Percentiles rank a stretch among this genome's conserved stretches.
These are phyloP conservation scores for Candida multigemmis DNA, from an alignment of 805 yeast genomes.

Conservation along the genomic window DNA sequence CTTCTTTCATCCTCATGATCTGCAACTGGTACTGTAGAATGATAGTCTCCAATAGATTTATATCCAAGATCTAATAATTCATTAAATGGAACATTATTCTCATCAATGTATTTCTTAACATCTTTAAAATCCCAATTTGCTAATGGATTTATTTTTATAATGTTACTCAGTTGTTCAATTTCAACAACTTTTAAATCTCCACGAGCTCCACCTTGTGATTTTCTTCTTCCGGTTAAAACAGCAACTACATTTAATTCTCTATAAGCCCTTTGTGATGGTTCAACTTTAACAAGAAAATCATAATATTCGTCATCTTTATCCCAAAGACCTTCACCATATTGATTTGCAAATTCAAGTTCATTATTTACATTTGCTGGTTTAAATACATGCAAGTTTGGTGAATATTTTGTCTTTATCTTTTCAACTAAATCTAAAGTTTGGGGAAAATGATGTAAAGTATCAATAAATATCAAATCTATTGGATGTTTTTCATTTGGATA, in stretches of 20 bases:
- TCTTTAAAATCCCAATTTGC: slow-evolving; percentile 72
- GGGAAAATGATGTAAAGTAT: slow-evolving; percentile 90
- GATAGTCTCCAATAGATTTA: slow-evolving; percentile 92
- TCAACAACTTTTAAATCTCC: slow-evolving; percentile 67
- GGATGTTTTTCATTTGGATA: slow-evolving; percentile 16
- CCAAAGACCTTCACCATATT: slow-evolving; percentile 78
- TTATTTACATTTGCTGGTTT: slow-evolving; percentile 50
- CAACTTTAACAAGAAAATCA: slow-evolving; percentile 85
- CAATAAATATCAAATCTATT: slow-evolving; percentile 75
- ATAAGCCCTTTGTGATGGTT: slow-evolving; percentile 85
- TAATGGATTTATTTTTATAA: slow-evolving; percentile 83
- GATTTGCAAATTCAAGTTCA: slow-evolving; percentile 54
- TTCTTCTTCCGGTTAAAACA: slow-evolving; percentile 86
- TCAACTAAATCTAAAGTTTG: slow-evolving; percentile 76
- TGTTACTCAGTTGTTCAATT: slow-evolving; percentile 57
- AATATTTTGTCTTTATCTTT: slow-evolving; percentile 46
- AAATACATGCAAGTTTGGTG: slow-evolving; percentile 51
- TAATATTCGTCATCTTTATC: slow-evolving; percentile 71
- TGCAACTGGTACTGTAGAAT: slow-evolving; percentile 79
- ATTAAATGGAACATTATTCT: slow-evolving; percentile 75
- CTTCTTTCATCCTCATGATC: slow-evolving; percentile 94
- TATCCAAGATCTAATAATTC: slow-evolving; percentile 78
- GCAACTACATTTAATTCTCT: slow-evolving; percentile 64
- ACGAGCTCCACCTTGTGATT: slow-evolving; percentile 84
- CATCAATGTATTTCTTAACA: slow-evolving; percentile 62